Conservation (phyloP, 139 green algal genomes). For the Coelastrella sp. region DNA sequence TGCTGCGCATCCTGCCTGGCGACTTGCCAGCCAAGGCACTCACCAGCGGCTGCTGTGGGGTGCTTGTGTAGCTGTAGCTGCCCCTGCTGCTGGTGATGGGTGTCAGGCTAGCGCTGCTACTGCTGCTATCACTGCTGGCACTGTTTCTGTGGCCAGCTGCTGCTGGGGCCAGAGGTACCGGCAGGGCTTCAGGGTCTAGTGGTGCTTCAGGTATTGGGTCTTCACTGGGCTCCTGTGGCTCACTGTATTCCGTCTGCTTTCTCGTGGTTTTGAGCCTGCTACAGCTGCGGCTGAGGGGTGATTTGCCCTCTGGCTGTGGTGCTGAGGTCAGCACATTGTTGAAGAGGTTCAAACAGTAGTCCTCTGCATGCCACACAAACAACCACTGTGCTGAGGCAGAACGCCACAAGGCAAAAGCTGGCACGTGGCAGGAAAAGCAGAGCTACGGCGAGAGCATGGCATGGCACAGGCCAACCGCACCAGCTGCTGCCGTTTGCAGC, state of each 20-base stretch:
- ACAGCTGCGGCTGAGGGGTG: neutral
- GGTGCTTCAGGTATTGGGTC: constrained; percentile 3
- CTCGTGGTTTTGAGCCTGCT: neutral
- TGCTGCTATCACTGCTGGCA: neutral
- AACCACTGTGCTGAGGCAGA: too few species aligned
- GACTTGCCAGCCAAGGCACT: constrained; percentile 31
- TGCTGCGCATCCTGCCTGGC: neutral
- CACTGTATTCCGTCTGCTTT: neutral
- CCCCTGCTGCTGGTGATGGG: neutral
- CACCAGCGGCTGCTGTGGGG: constrained; percentile 28
- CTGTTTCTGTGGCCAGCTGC: neutral
- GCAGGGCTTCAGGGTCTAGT: neutral
- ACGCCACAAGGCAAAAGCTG: too few species aligned
- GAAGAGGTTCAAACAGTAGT: constrained; percentile 55
- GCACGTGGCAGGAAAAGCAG: too few species aligned
- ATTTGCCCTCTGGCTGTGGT: neutral
- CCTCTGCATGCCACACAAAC: constrained; percentile 9
- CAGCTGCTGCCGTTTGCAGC: too few species aligned
- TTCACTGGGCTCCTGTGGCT: neutral
- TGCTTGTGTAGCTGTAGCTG: neutral
- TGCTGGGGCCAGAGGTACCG: neutral
- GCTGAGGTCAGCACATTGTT: constrained; percentile 50
- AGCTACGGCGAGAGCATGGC: too few species aligned
- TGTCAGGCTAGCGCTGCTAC: neutral
- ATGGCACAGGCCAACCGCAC: too few species aligned